Evolutionary conservation across 305 asterid species (phyloP).

Genomic region (Fraxinus nigra): DNA sequence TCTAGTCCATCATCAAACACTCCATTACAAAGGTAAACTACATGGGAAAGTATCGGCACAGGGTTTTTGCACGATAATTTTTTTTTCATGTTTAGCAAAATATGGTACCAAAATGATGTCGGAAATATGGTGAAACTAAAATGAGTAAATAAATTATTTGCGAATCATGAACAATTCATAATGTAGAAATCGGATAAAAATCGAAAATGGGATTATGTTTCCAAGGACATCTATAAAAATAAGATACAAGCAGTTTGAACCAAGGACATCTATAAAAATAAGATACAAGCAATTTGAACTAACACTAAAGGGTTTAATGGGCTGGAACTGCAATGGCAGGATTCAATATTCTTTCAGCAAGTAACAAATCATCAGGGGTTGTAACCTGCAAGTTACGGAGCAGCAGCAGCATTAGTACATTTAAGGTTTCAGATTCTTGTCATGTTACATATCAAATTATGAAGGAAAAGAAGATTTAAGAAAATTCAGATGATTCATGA

Average conservation of each 20-base stretch:
- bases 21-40: background rate
- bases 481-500: background rate
- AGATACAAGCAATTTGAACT: background rate
- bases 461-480: background rate
- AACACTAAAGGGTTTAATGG: background rate
- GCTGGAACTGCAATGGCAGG: slow-evolving; percentile 35
- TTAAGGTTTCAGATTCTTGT: background rate
- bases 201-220: slow-evolving; percentile 6
- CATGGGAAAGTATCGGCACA: background rate
- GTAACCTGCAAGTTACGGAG: slow-evolving; percentile 66
- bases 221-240: background rate
- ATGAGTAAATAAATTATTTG: background rate
- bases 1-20: background rate
- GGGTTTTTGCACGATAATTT: background rate
- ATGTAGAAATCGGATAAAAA: background rate
- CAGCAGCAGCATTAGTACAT: background rate
- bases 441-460: background rate
- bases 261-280: background rate
- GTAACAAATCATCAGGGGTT: slow-evolving; percentile 88
- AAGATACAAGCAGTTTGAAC: background rate
- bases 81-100: background rate
- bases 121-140: background rate
- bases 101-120: background rate
- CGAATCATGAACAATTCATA: background rate
- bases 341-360: slow-evolving; percentile 86